Evolutionary conservation across 805 yeast species (phyloP), one percentile per base, ranked within the genome.

Genomic region (Schwanniomyces occidentalis): DNA sequence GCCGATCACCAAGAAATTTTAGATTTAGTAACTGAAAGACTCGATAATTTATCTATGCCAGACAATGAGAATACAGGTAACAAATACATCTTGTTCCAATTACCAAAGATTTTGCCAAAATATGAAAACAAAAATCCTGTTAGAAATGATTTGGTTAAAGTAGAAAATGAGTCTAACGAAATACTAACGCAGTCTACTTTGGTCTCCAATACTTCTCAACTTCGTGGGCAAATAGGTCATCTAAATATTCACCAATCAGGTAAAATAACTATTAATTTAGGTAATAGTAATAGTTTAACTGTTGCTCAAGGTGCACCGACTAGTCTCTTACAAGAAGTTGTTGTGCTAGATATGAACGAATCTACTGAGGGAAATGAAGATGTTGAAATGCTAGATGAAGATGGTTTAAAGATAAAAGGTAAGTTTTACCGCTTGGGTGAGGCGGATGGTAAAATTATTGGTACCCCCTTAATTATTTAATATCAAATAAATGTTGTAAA

Each of bases 221-320:
- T 49, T 30, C 45, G 44, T 7, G 96, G 96, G 1, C 69, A 69
- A 35, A 70, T 88, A 24, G 97, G 97, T 5, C 69, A 75, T 7
- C 52, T 91, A 21, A 76, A 91, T 36, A 69, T 82, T 29, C 96
- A 90, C 56, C 76, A 81, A 50, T 86, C 96, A 1, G 98, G 98
- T 3, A 85, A 76, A 53, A 57, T 88, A 14, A 72, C 95, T 3
- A 73, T 90, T 57, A 74, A 78, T 40, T 63, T 91, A 24, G 96
- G 95, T 9, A 75, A 78, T 33, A 75, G 78, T 6, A 69, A 75
- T 3, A 73, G 81, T 71, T 46, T 68, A 28, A 87, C 83, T 37
- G 79, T 89, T 15, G 67, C 80, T 4, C 73, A 76, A 49, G 96
- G 96, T 10, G 78, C 86, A 3, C 73, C 80, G 8, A 58, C 85